These are phyloP conservation scores for Nemania sp. DNA, from an alignment of 2,329 filamentous ascomycete species.

Conservation along the genomic window DNA sequence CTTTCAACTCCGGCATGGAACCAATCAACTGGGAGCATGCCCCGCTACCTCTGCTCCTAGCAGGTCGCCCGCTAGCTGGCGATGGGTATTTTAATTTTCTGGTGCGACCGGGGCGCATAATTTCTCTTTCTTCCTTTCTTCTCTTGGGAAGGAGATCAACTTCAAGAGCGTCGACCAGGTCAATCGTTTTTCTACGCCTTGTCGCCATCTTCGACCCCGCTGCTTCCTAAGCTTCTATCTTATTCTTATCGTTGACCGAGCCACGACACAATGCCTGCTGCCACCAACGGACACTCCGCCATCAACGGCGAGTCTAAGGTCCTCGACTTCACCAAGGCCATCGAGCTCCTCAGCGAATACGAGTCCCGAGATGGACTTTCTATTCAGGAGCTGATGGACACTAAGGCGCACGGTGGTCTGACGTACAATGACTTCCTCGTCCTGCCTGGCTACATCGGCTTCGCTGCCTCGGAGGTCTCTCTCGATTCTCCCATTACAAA, in stretches of 20 bases:
- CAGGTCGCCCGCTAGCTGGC: too few species aligned
- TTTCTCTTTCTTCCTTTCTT: slow-evolving; percentile 48
- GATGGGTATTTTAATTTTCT: slow-evolving; percentile 46
- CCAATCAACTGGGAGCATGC: too few species aligned
- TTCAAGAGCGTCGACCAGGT: slow-evolving; percentile 45
- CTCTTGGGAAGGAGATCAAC: slow-evolving; percentile 58
- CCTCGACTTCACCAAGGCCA: slow-evolving; percentile 74
- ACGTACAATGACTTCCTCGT: slow-evolving; percentile 99
- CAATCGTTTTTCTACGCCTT: slow-evolving; percentile 34
- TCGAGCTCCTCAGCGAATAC: slow-evolving; percentile 84
- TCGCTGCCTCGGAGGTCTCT: slow-evolving; percentile 84
- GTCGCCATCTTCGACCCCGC: slow-evolving; percentile 52
- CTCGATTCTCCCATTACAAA: slow-evolving; percentile 94
- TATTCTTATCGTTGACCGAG: slow-evolving; percentile 38
- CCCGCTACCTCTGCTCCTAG: too few species aligned
- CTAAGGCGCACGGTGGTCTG: slow-evolving; percentile 86
- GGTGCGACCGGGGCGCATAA: slow-evolving; percentile 35
- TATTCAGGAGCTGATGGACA: slow-evolving; percentile 85
- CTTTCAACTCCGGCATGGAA: too few species aligned
- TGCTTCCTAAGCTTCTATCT: slow-evolving; percentile 31
- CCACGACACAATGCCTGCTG: slow-evolving; percentile 68
- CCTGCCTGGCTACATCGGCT: slow-evolving; percentile 96
- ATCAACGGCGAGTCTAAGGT: slow-evolving; percentile 60
- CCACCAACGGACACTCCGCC: slow-evolving; percentile 66
- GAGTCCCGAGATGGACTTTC: slow-evolving; percentile 81